Base-by-base conservation (phyloP, 1,284 basidiomycete genomes). In the Ganoderma leucocontextum region DNA sequence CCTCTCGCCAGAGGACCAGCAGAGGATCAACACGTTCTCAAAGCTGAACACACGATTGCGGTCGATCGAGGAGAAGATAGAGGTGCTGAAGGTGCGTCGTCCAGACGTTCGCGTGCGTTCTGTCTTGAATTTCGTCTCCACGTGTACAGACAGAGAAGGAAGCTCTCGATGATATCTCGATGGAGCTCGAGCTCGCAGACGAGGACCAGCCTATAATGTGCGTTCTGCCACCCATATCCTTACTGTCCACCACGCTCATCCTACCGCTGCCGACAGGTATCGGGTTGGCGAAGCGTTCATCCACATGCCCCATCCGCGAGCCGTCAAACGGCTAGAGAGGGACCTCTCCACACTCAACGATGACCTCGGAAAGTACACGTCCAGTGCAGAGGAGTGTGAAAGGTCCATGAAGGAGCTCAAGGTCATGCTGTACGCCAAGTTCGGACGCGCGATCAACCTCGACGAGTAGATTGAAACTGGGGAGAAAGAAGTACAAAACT, bases 371-470 rank as follows among this genome's bases (percentile, higher is more conserved):
- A 78, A 78, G 5, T 79, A 96, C 22, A 82, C 88, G 29, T 78
- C 76, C 0, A 85, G 86, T 61, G 88, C 90, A 29, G 89, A 91
- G 49, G 87, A 91, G 44, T 96, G 93, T 77, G 92, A 96, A 75
- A 86, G 83, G 49, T 87, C 91, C 73, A 99, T 99, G 97, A 93
- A 95, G 76, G 87, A 90, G 70, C 87, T 99, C 63, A 99, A 99
- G 80, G 90, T 95, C 36, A 79, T 86, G 4, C 80, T 99, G 75
- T 98, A 98, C 78, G 94, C 94, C 49, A 97, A 96, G 81, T 98
- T 98, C 77, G 96, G 96, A 39, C 90, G 87, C 64, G 94, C 96
- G 65, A 98, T 98, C 82, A 98, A 97, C 79, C 86, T 97, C 64
- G 95, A 97, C 78, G 91, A 91, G 75, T 91, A 64, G 69, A 63